Evolutionary conservation across 345 rosid species (phyloP), one percentile per base, ranked within the genome.

Genomic region (Melastoma malabathricum): DNA sequence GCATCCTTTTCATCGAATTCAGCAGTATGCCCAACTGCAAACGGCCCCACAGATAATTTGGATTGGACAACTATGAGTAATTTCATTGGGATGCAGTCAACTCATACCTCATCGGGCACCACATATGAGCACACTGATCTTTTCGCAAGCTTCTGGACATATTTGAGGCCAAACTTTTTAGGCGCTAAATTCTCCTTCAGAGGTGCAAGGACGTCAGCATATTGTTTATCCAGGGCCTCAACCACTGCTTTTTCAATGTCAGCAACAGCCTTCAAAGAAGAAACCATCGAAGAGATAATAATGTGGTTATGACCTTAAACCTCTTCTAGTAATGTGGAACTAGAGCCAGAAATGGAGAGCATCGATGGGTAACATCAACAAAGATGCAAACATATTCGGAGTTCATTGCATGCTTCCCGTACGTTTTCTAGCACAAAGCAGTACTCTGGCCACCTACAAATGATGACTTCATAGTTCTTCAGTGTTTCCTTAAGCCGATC

Each of bases 1-100:
- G 81, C 97, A 92, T 87, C 68, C 98, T 80, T 68, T 84, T 92
- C 95, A 92, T 66, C 23, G 98, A 84, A 74, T 92, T 92, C 63
- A 87, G 64, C 54, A 92, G 61, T 72, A 87, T 76, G 34, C 97
- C 98, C 54, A 84, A 77, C 95, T 92, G 77, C 0, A n/a, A n/a
- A n/a, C n/a, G n/a, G n/a, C n/a, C n/a, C n/a, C n/a, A n/a, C n/a
- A n/a, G n/a, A n/a, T n/a, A n/a, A n/a, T 34, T 7, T 6, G 9
- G 0, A 34, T 34, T 34, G 41, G 12, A 14, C 13, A 19, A 48
- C 12, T 12, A 34, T 34, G 12, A 34, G 2, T 9, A 34, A 1
- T 5, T 34, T 10, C 41, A 10, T 5, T n/a, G n/a, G n/a, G n/a
- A n/a, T n/a, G n/a, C 2, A 1, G 12, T 34, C n/a, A n/a, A n/a